Base-by-base conservation (phyloP, 2,329 filamentous ascomycete species). In the Pestalotiopsis sp. region DNA sequence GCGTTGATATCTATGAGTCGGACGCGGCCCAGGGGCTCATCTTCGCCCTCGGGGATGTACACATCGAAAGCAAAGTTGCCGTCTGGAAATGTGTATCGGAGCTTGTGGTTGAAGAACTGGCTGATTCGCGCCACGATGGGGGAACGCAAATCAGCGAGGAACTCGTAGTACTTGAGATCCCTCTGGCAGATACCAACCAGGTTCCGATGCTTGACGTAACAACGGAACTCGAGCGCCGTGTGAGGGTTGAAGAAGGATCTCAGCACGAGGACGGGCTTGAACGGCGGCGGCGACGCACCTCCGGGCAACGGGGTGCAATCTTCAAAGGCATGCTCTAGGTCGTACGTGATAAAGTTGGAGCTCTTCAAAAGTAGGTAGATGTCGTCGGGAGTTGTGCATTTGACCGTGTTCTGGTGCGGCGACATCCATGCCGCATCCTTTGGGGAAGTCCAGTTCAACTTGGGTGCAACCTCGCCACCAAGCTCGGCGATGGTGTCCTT, bases 341-440 rank as follows among this genome's bases (percentile, higher is more conserved):
- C 96, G 79, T 98, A 95, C 3, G 93, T 97, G 69, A 98, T 86
- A 76, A 99, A 98, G 75, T 95, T 95, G 31, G 94, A 97, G 76
- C 92, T 95, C 82, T 99, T 99, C 14, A 99, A 87, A 1, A 99
- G 87, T 17, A 98, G 87, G 77, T 98, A 99, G 59, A 99, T 89
- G 76, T 99, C 96, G 78, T 96, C 97, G 2, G 96, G 90, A 0
- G 90, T 90, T 3, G 90, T 91, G 81, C 96, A 99, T 79, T 97
- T 94, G 82, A 98, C 92, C 61, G 93, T 97, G 80, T 99, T 99
- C 75, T 91, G 81, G 86, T 95, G 78, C 81, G 81, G 91, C 81
- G 87, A 90, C 80, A 99, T 98, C 92, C 94, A 98, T 25, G 93
- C 93, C 9, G 96, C 96, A 78, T 99, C 96, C 79, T 98, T 97